Conservation (phyloP, 1,139 yeast genomes). For the Eremothecium gossypii region DNA sequence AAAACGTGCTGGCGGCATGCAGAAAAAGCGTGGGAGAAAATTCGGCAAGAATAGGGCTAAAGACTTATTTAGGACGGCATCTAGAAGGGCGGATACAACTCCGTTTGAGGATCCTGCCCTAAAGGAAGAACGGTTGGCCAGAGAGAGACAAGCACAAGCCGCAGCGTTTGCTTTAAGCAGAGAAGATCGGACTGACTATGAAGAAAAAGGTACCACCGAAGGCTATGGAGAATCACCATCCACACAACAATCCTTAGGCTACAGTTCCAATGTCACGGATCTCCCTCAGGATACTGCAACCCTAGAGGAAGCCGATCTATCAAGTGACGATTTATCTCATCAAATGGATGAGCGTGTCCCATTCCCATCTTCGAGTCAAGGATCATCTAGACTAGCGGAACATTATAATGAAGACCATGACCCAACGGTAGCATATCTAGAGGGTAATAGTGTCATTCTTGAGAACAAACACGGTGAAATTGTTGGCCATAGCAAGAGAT, state of each 20-base stretch:
- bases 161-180: constrained; percentile 32
- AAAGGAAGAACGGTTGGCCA: constrained; percentile 28
- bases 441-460: constrained; percentile 58
- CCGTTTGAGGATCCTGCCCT: constrained; percentile 28
- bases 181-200: constrained; percentile 19
- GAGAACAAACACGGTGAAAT: constrained; percentile 83
- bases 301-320: not conserved
- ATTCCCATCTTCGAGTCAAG: constrained; percentile 17
- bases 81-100: constrained; percentile 21
- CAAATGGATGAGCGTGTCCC: not conserved
- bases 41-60: constrained; percentile 30
- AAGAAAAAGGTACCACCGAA: constrained; percentile 7
- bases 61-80: constrained; percentile 16
- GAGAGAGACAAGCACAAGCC: constrained; percentile 35
- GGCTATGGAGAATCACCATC: not conserved
- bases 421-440: constrained; percentile 50
- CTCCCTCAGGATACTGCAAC: constrained; percentile 4
- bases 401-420: constrained; percentile 9
- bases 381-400: constrained; percentile 10
- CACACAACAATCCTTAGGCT: not conserved
- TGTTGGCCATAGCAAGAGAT: constrained; percentile 35
- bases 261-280: constrained; percentile 3
- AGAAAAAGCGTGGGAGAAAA: constrained; percentile 38
- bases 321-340: not conserved
- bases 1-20: constrained; percentile 77